Conservation (phyloP, 2,329 filamentous ascomycete genomes). For the Claviceps capensis region DNA sequence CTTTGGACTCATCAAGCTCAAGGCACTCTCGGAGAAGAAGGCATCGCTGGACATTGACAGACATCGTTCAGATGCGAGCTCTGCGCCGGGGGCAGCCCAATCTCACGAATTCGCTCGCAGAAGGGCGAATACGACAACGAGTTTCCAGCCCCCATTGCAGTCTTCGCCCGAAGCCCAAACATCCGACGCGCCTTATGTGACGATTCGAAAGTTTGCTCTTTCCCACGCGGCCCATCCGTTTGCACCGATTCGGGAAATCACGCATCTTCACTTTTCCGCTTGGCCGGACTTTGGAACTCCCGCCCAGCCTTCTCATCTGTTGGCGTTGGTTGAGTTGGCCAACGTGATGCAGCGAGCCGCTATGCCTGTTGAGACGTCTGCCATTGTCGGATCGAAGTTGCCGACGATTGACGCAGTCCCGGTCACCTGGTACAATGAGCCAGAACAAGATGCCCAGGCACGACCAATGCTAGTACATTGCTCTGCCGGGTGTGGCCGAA, state of each 20-base stretch:
- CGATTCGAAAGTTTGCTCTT: conserved; percentile 76
- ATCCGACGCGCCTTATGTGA: conserved; percentile 57
- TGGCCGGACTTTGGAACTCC: conserved; percentile 97
- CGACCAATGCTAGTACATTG: conserved; percentile 86
- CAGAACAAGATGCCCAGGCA: conserved; percentile 35
- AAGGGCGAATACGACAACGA: conserved; percentile 41
- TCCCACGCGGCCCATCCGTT: conserved; percentile 68
- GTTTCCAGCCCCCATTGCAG: conserved; percentile 21
- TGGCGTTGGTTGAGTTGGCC: conserved; percentile 80
- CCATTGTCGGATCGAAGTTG: conserved; percentile 18
- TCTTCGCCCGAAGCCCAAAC: conserved; percentile 14
- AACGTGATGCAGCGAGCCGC: conserved; percentile 55
- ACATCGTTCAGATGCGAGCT: conserved; percentile 27
- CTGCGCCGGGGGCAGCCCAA: conserved; percentile 10
- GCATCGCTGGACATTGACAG: conserved; percentile 61
- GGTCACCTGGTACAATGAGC: conserved; percentile 42
- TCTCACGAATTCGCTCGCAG: conserved; percentile 29
- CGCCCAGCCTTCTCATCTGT: conserved; percentile 72
- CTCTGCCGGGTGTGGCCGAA: conserved; percentile 88
- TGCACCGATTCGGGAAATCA: conserved; percentile 77
- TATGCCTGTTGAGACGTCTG: conserved; percentile 31
- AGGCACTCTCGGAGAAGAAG: conserved; percentile 66
- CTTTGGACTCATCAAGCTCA: conserved; percentile 66
- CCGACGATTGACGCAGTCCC: conserved; percentile 17
- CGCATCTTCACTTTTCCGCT: conserved; percentile 85